Evolutionary conservation across 2,329 filamentous ascomycete genomes (phyloP), one percentile per base, ranked within the genome.

Genomic region (Penicillium crustosum): DNA sequence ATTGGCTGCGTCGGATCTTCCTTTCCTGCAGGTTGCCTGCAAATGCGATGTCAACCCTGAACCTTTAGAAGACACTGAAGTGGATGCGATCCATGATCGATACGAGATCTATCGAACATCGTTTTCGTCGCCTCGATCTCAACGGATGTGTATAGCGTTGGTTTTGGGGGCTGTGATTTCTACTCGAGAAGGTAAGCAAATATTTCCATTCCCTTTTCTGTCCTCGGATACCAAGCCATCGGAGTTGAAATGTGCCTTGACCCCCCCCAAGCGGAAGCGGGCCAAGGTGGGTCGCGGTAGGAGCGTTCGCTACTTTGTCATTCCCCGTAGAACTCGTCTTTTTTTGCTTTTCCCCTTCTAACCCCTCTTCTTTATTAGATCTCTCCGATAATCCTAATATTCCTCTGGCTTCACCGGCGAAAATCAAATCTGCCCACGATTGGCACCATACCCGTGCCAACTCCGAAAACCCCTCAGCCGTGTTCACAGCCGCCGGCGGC

Each of bases 21-120:
- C 93, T 9, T 89, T 89, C 53, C 83, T 93, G 61, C 83, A 97
- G 42, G 90, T 95, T 51, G 91, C 91, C 55, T 93, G 88, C 74
- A 97, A 97, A 81, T 96, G 91, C 79, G 93, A 97, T 73, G 84
- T 86, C 50, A 86, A 88, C 48, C 84, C 88, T 3, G 55, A 57
- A 35, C 49, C 55, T 36, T 23, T 48, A 61, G 82, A 84, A 57
- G 79, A 86, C 58, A 87, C 89, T 69, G 84, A 91, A 70, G 81
- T 95, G 55, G 86, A 93, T 68, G 84, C 88, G 15, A 81, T 86
- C 84, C 83, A 88, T 59, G 82, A 88, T 17, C 89, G 86, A 66
- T 82, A 93, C 61, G 85, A 86, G 61, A 86, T 88, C 53, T 89
- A 91, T 71, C 88, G 89, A 70, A 88, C 89, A 29, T 91, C 91